These are phyloP conservation scores for Rhodosporidiobolus sp. DNA, from an alignment of 768 basidiomycete species.

Conservation along the genomic window DNA sequence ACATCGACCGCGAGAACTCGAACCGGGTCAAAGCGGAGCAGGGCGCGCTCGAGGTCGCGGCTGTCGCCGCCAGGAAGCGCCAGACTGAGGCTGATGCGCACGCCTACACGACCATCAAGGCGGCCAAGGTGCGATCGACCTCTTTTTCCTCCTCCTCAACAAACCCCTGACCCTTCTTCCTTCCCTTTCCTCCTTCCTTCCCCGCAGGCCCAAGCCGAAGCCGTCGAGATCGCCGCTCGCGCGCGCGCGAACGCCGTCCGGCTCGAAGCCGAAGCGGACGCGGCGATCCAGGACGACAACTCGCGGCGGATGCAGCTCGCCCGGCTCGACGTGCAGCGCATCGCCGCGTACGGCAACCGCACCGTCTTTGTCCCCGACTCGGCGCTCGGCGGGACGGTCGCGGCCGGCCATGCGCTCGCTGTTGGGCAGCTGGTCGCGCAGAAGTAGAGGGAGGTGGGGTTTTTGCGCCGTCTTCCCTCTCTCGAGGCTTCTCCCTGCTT, in stretches of 20 bases:
- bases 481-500: too few relatives aligned
- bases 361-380: slow-evolving; percentile 40
- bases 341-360: slow-evolving; percentile 62
- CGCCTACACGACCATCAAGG: slow-evolving; percentile 20
- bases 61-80: slow-evolving; percentile 17
- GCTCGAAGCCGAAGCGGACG: slow-evolving; percentile 69
- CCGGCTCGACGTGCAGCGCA: slow-evolving; percentile 47
- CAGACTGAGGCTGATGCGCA: slow-evolving; percentile 27
- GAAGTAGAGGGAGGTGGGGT: too few relatives aligned
- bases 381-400: neutral
- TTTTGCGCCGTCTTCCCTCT: too few relatives aligned
- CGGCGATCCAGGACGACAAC: slow-evolving; percentile 51
- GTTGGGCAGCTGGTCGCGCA: neutral
- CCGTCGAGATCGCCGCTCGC: slow-evolving; percentile 67
- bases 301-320: slow-evolving; percentile 18
- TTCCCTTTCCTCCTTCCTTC: slow-evolving; percentile 10
- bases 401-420: neutral
- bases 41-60: slow-evolving; percentile 46
- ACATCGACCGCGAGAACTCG: slow-evolving; percentile 72
- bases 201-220: slow-evolving; percentile 20
- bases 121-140: slow-evolving; percentile 1
- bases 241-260: slow-evolving; percentile 60
- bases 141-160: neutral
- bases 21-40: slow-evolving; percentile 84
- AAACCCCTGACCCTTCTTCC: neutral